Percentiles rank a stretch among this genome's conserved stretches.
Evolutionary conservation across 495 filamentous ascomycete species (phyloP).

Genomic region (Penicillium egyptiacum): DNA sequence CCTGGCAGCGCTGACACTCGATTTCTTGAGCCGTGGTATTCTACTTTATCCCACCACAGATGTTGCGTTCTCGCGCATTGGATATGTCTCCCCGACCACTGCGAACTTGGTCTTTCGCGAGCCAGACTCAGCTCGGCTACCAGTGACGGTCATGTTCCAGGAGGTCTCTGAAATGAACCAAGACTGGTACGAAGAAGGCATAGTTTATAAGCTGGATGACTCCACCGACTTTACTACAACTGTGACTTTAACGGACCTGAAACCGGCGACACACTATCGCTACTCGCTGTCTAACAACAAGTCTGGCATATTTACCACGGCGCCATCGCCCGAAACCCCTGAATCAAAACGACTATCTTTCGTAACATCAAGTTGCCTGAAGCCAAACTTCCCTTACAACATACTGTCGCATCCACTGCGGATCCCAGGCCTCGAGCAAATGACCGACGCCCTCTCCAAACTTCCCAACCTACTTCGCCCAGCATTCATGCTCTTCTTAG

Average conservation of each 20-base stretch:
- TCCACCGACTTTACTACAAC: conserved; percentile 78
- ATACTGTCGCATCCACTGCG: conserved; percentile 76
- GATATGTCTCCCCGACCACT: conserved; percentile 77
- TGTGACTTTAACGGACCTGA: conserved; percentile 55
- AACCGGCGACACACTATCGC: conserved; percentile 67
- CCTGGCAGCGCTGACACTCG: conserved; percentile 64
- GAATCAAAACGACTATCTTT: conserved; percentile 76
- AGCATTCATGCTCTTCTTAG: conserved; percentile 95
- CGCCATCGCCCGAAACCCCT: conserved; percentile 61
- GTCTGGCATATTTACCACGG: conserved; percentile 72
- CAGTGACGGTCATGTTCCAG: conserved; percentile 67
- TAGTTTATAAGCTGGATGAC: conserved; percentile 62
- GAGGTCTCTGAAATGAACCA: conserved; percentile 26
- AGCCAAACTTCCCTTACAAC: conserved; percentile 85
- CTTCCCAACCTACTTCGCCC: conserved; percentile 58
- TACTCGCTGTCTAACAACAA: conserved; percentile 83
- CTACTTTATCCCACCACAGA: conserved; percentile 68
- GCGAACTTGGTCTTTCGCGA: conserved; percentile 85
- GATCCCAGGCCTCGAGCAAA: conserved; percentile 72
- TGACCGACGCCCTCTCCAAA: conserved; percentile 56
- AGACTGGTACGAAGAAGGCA: conserved; percentile 66
- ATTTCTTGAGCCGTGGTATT: conserved; percentile 70
- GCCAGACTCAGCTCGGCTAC: conserved; percentile 70
- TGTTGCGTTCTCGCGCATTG: conserved; percentile 78
- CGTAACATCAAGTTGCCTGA: conserved; percentile 86